A percentile compares a stretch with the other conserved stretches of the same genome.
phyloP scores from a whole-genome alignment of 331 rosid species.

The Ulmus americana region DNA sequence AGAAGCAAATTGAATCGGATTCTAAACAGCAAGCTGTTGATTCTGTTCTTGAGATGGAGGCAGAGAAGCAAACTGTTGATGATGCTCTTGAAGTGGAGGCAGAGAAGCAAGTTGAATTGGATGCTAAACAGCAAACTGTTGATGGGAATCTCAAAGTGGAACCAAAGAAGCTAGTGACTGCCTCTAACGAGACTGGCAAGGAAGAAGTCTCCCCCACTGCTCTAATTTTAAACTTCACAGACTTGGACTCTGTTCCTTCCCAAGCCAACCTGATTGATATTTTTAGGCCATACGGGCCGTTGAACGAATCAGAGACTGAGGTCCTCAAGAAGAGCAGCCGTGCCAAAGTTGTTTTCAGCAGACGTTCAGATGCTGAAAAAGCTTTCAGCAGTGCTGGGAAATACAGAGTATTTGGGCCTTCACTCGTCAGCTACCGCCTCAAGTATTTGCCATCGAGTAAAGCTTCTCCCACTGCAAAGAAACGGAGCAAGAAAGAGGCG shows the following conservation, averaged over 20 bases:
- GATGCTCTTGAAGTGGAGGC: no score
- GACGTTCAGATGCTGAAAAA: conserved; percentile 53
- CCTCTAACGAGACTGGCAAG: conserved; percentile 26
- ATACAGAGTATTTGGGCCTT: conserved; percentile 70
- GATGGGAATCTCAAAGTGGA: conserved; percentile 24
- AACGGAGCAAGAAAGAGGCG: conserved; percentile 30
- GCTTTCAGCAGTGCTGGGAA: conserved; percentile 90
- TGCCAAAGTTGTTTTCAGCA: conserved; percentile 63
- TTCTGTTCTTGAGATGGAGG: no score
- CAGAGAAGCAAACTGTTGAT: no score
- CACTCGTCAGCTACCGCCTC: conserved; percentile 74
- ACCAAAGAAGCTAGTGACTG: conserved; percentile 17
- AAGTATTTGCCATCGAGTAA: conserved; percentile 39
- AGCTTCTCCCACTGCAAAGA: conserved; percentile 22
- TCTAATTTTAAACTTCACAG: conserved; percentile 57
- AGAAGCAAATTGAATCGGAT: no score
- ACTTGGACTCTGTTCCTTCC: conserved; percentile 54
- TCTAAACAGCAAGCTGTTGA: no score
- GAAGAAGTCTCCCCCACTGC: conserved; percentile 48
- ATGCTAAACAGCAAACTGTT: conserved; percentile 10
- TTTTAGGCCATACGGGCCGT: conserved; percentile 47
- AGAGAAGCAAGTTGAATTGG: not conserved
- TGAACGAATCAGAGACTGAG: conserved; percentile 60
- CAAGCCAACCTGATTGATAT: conserved; percentile 47
- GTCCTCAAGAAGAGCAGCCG: conserved; percentile 52